Base-by-base conservation (phyloP, 2,329 filamentous ascomycete species). In the Tolypocladium capitatum region DNA sequence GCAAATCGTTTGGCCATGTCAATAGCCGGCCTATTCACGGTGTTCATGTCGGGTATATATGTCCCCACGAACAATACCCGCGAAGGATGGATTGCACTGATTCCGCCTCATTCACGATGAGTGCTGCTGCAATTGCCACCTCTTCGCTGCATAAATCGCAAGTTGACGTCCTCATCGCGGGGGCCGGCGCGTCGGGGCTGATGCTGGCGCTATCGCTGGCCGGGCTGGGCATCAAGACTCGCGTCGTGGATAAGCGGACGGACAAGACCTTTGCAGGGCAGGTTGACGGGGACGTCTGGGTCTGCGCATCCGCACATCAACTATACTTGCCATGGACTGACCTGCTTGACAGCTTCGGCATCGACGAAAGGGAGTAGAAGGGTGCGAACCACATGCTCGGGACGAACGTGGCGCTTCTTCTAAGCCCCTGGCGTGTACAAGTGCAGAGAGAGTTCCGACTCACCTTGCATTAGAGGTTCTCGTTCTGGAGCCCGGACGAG, bases 351-450 rank as follows among this genome's bases (percentile, higher is more conserved):
- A 80, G 76, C 45, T 83, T 88, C 54, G 83, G 78, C 1, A 76
- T 88, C 49, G 79, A 70, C 2, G 75, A 86, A 52, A 67, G 74
- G 5, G 75, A 73, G 1, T 80, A 78, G 75, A 80, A 79, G 43
- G 82, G 86, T 55, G 72, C 76, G 13, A 83, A 83, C 57, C 80
- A 80, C 57, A 76, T 85, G 67, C 68, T 83, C n/a, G 82, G 78
- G 80, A 55, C 58, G 63, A 7, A 40, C 6, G 20, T 20, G 30
- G 18, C 42, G n/a, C 5, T 9, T 5, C 6, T 11, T 18, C 18
- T n/a, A 10, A 11, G 5, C 5, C 20, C 11, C 11, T 27, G 14
- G 16, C 30, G 18, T 14, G 10, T 9, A 21, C 18, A 14, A 28
- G 16, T 16, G 3, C 21, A 10, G 9, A n/a, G 14, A 3, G 7